Base-by-base conservation (phyloP, 805 yeast species). In the Monosporozyma unispora region DNA sequence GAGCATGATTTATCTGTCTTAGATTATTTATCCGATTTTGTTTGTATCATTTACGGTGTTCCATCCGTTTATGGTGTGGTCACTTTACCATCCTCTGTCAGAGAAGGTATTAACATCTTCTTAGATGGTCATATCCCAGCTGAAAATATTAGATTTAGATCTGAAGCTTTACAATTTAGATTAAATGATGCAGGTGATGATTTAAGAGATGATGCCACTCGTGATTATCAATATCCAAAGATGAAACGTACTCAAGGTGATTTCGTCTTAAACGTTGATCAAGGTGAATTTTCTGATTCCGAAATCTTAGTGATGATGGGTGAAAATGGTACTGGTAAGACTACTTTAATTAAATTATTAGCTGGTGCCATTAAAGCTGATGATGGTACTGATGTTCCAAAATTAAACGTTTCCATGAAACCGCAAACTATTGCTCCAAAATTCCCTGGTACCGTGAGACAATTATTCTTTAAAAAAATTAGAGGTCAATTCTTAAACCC, bases 241-340 rank as follows among this genome's bases (percentile, higher is more conserved):
- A 84, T 93, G 95, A 64, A 69, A 50, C 90, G 88, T 78, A 89
- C 97, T 42, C 91, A 90, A 75, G 99, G 99, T 65, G 97, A 90
- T 70, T 93, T 93, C 85, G 81, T 80, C 64, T 77, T 93, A 67
- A 74, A 71, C 51, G 84, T 93, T 52, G 84, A 87, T 63, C 64
- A 79, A 43, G 99, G 99, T 72, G 90, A 84, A 51, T 93, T 91
- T 72, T 83, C 95, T 50, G 95, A 93, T 69, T 87, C 96, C 41
- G 99, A 93, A 75, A 93, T 93, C 61, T 78, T 93, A 62, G 99
- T 93, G 50, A 87, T 93, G 96, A 91, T 93, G 96, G 99, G 99
- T 68, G 99, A 93, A 74, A 93, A 93, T 70, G 99, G 99, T 75
- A 93, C 99, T 18, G 99, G 99, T 76, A 93, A 93, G 75, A 93